phyloP scores from a whole-genome alignment of 2,329 filamentous ascomycete species.

The Hypoxylon sp. region DNA sequence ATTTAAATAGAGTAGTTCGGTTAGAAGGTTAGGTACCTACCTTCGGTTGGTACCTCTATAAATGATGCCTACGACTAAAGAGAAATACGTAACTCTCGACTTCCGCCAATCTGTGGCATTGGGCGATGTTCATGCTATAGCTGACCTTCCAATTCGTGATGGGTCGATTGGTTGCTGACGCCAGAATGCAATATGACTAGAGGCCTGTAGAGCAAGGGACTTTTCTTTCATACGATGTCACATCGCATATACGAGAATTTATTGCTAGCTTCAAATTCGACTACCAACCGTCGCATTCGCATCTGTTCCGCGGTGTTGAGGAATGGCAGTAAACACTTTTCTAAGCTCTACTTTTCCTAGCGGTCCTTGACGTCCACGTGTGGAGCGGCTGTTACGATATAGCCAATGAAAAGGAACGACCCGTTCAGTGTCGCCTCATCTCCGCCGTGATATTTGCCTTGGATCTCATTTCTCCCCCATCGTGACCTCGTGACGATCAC shows the following conservation, averaged over 20 bases:
- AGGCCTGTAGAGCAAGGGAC: slow-evolving; percentile 18
- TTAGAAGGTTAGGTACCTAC: background rate
- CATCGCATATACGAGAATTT: slow-evolving; percentile 50
- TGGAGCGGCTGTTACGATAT: slow-evolving; percentile 36
- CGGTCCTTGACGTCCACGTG: slow-evolving; percentile 31
- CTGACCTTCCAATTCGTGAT: slow-evolving; percentile 13
- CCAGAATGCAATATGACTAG: slow-evolving; percentile 17
- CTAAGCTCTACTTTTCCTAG: slow-evolving; percentile 12
- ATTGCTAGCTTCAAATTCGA: slow-evolving; percentile 30
- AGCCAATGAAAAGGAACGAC: slow-evolving; percentile 22
- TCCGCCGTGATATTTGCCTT: slow-evolving; percentile 17
- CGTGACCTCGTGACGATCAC: slow-evolving; percentile 37
- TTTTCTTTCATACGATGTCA: slow-evolving; percentile 39
- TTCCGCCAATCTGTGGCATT: background rate
- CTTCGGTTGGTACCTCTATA: too few relatives aligned
- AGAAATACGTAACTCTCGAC: background rate
- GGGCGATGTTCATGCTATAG: background rate
- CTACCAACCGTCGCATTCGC: slow-evolving; percentile 5
- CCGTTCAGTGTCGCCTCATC: slow-evolving; percentile 13
- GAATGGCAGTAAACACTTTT: slow-evolving; percentile 5
- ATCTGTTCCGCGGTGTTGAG: slow-evolving; percentile 4
- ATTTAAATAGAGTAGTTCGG: background rate
- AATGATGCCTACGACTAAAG: too few relatives aligned
- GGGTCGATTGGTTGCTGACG: slow-evolving; percentile 16
- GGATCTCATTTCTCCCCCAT: slow-evolving; percentile 15